phyloP scores from a whole-genome alignment of 1,284 basidiomycete species.

The Boletellus dicymbophilus region DNA sequence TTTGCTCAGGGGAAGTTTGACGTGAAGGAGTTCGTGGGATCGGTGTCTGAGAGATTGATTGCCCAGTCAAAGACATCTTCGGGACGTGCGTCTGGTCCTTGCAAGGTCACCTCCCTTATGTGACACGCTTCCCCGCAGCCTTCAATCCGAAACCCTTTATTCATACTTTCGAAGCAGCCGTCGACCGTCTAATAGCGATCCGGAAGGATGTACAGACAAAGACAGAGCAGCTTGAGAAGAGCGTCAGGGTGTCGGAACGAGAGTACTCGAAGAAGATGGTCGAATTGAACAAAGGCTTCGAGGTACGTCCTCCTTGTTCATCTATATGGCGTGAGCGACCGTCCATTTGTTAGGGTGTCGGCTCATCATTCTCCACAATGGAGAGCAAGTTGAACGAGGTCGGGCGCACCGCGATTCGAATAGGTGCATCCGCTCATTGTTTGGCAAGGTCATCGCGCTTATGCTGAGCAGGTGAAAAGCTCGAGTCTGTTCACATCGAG shows the following conservation, averaged over 20 bases:
- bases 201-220: conserved; percentile 87
- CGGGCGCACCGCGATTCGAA: conserved; percentile 91
- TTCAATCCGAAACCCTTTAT: conserved; percentile 96
- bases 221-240: conserved; percentile 91
- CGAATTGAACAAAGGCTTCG: conserved; percentile 92
- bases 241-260: conserved; percentile 86
- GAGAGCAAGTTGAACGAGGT: conserved; percentile 92
- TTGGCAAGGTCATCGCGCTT: conserved; percentile 9
- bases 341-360: conserved; percentile 60
- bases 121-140: conserved; percentile 48
- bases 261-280: conserved; percentile 94
- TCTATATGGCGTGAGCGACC: conserved; percentile 4
- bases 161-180: conserved; percentile 85
- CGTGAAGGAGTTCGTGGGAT: conserved; percentile 87
- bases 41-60: conserved; percentile 86
- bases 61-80: conserved; percentile 78
- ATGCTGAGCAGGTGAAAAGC: conserved; percentile 76
- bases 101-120: not conserved
- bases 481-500: conserved; percentile 93
- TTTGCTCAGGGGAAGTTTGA: conserved; percentile 80
- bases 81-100: conserved; percentile 64
- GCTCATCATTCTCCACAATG: conserved; percentile 82
- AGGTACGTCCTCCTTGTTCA: conserved; percentile 49
- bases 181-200: conserved; percentile 85
- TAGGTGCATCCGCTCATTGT: conserved; percentile 56